Evolutionary conservation across 441 rosid genomes (phyloP), one percentile per base, ranked within the genome.

Genomic region (Aquilaria agallochum): DNA sequence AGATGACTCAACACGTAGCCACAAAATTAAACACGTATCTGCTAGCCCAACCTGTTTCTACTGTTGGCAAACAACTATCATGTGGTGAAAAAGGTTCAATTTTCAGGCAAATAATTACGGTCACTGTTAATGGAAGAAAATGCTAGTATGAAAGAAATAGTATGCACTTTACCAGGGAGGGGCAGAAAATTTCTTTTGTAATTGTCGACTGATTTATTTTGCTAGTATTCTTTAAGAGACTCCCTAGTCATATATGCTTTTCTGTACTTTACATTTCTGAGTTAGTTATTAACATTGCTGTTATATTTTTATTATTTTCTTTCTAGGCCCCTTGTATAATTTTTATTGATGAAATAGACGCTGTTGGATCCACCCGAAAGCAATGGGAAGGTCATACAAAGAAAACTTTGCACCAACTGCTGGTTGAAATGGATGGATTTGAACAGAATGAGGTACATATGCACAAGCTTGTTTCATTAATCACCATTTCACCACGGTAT

Each of bases 351-450:
- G 99, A 92, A 80, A 95, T 92, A 67, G 98, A 95, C 76, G 99
- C 98, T 32, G 92, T 95, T 76, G 99, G 99, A 50, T 89, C 99
- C 31, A 92, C 98, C 5, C 74, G 99, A 67, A 95, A 95, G 70
- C 97, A 92, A 78, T 92, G 99, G 99, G 99, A 95, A 80, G 99
- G 99, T 60, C 98, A 95, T 80, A 92, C 99, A 12, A 92, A 95
- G 89, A 92, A 89, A 78, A 95, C 98, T n/a, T 73, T 95, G 78
- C 99, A 95, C 73, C 99, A 95, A 66, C 73, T 95, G 59, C 99
- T 95, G 58, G 99, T 95, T 33, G 97, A 95, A 77, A 95, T 92
- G 98, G 99, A 90, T 80, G 98, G 99, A 66, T 92, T 92, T 75
- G 99, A 92, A 74, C 95, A 95, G 68, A 95, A 95, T 74, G 97